Conservation (phyloP, 345 rosid genomes). For the Gossypium thurberi region DNA sequence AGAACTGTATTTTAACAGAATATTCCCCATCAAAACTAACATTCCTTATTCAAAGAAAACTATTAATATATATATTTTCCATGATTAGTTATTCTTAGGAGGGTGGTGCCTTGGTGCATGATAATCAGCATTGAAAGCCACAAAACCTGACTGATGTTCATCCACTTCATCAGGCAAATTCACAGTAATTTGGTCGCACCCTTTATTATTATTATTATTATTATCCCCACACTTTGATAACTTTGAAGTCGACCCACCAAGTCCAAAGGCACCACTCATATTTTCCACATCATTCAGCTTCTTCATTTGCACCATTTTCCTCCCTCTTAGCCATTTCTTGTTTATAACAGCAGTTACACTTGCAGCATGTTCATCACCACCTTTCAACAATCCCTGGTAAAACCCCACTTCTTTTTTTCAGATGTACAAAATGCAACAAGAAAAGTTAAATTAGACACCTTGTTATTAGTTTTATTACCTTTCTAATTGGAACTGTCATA, state of each 20-base stretch:
- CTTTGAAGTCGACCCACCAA: not conserved
- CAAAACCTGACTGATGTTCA: slow-evolving; percentile 31
- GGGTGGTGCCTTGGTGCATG: slow-evolving; percentile 71
- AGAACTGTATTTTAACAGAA: not conserved
- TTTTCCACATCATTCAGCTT: not conserved
- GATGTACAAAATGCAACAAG: not conserved
- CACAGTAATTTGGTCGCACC: not conserved
- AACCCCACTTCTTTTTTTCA: not conserved
- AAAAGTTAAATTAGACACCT: not conserved
- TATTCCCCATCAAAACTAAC: not conserved
- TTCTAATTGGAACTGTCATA: not conserved
- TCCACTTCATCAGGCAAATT: slow-evolving; percentile 20
- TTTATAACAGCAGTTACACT: not conserved
- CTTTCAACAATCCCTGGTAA: not conserved
- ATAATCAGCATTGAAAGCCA: slow-evolving; percentile 69
- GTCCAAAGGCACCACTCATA: slow-evolving; percentile 4
- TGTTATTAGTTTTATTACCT: not conserved
- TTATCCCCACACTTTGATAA: not conserved
- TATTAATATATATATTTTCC: not conserved
- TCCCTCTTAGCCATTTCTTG: slow-evolving; percentile 6
- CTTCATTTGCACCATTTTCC: slow-evolving; percentile 2
- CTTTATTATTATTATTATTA: not conserved
- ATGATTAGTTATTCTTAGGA: slow-evolving; percentile 57
- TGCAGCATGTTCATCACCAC: not conserved
- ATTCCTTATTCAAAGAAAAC: not conserved